These are phyloP conservation scores for Vanrija pseudolonga DNA, from an alignment of 1,284 basidiomycete species.

Conservation along the genomic window DNA sequence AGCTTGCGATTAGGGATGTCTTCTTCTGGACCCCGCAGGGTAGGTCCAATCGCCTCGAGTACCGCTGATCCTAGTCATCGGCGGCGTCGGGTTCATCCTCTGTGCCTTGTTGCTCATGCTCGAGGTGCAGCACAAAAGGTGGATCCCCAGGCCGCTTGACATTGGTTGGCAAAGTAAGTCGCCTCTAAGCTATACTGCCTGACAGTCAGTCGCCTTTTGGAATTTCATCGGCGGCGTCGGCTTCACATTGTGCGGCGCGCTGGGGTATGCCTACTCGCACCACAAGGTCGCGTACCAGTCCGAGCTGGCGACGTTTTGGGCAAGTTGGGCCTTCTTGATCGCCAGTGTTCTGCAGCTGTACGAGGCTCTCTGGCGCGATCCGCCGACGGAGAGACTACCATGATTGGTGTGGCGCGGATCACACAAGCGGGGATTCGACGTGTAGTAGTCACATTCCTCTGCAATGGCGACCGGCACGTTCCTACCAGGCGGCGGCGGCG, in stretches of 20 bases:
- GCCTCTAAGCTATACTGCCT: neutral
- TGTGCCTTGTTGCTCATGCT: conserved; percentile 57
- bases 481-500: too few relatives aligned
- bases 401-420: too few relatives aligned
- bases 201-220: conserved; percentile 52
- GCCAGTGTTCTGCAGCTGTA: conserved; percentile 57
- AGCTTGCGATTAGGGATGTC: conserved; percentile 39
- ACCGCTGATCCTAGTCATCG: conserved; percentile 53
- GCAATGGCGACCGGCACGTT: too few relatives aligned
- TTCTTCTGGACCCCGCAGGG: conserved; percentile 54
- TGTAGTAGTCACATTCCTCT: too few relatives aligned
- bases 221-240: conserved; percentile 59
- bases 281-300: conserved; percentile 52
- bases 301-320: conserved; percentile 59
- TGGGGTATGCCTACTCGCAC: neutral
- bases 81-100: conserved; percentile 58
- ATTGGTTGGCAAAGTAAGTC: conserved; percentile 58
- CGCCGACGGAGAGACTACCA: neutral
- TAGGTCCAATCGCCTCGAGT: conserved; percentile 3
- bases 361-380: conserved; percentile 33
- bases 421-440: too few relatives aligned
- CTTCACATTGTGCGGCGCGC: conserved; percentile 48
- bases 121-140: conserved; percentile 59
- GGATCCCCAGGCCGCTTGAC: conserved; percentile 38
- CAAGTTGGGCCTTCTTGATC: conserved; percentile 61